Conservation (phyloP, 441 rosid species). For the Mallotus japonicus region DNA sequence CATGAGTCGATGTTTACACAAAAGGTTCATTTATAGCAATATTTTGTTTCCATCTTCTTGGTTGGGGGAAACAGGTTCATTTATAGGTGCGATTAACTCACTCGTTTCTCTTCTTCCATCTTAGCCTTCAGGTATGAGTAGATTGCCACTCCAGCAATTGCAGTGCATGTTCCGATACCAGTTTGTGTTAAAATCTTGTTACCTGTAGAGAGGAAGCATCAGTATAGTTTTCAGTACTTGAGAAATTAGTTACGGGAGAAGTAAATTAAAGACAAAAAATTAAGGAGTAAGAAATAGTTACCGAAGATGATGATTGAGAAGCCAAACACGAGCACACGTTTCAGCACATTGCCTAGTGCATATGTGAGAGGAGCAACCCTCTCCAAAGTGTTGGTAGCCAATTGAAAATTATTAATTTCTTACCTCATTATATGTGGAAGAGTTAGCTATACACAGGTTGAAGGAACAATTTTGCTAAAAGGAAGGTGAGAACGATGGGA, state of each 20-base stretch:
- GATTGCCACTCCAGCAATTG: conserved; percentile 84
- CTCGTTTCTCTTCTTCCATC: conserved; percentile 88
- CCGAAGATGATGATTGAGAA: conserved; percentile 83
- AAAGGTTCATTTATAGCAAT: not conserved
- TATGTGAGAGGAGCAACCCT: conserved; percentile 95
- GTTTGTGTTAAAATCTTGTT: conserved; percentile 88
- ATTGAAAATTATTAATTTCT: conserved; percentile 30
- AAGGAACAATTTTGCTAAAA: too few relatives aligned
- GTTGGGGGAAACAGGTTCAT: too few relatives aligned
- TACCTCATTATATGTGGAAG: too few relatives aligned
- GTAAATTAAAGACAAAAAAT: not conserved
- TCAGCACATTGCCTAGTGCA: conserved; percentile 94
- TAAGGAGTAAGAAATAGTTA: conserved; percentile 24
- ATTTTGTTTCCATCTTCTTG: too few relatives aligned
- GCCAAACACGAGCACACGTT: conserved; percentile 91
- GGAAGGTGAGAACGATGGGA: too few relatives aligned
- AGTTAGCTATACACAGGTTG: too few relatives aligned
- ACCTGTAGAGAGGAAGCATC: conserved; percentile 40
- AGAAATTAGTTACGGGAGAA: not conserved
- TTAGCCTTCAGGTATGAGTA: conserved; percentile 85
- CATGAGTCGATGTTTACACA: not conserved
- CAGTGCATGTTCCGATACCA: conserved; percentile 76
- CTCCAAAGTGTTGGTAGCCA: conserved; percentile 96
- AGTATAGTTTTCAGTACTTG: not conserved
- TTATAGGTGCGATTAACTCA: conserved; percentile 34